Conservation (phyloP, 139 green algal genomes). For the Micromonas commoda region DNA sequence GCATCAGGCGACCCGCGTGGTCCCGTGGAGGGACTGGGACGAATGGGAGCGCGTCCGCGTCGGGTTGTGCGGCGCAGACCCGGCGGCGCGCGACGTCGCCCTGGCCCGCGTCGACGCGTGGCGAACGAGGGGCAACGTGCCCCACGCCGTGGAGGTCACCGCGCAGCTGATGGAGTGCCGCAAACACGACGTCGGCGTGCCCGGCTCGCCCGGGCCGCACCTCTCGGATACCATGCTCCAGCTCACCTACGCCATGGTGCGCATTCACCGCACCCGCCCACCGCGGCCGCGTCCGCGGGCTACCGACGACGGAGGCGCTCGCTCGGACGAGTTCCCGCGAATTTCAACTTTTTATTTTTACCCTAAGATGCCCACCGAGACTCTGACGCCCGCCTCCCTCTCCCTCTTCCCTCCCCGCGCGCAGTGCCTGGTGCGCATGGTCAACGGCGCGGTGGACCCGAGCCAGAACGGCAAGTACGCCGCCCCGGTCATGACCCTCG, state of each 20-base stretch:
- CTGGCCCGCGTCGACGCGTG: not conserved
- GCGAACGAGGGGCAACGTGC: not conserved
- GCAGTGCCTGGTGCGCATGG: not conserved
- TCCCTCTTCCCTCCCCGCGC: not conserved
- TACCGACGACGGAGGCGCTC: too few relatives aligned
- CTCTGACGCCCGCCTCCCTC: not conserved
- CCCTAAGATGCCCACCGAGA: not conserved
- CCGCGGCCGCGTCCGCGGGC: too few relatives aligned
- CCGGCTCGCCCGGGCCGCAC: too few relatives aligned
- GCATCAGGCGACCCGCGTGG: too few relatives aligned
- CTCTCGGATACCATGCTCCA: not conserved
- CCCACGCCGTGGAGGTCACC: not conserved
- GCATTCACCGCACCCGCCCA: not conserved
- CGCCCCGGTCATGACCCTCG: not conserved
- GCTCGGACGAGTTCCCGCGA: too few relatives aligned
- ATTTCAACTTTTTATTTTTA: too few relatives aligned
- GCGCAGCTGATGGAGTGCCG: not conserved
- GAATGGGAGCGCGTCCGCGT: not conserved
- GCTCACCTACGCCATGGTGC: not conserved
- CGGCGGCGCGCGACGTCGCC: not conserved
- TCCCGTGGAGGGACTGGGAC: not conserved
- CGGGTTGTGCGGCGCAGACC: not conserved
- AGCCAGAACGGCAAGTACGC: conserved; percentile 6
- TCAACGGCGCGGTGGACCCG: not conserved
- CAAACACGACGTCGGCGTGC: not conserved